A percentile compares a stretch with the other conserved stretches of the same genome.
Conservation (phyloP, 2,329 filamentous ascomycete genomes). For the Tricladium varicosporioides region DNA sequence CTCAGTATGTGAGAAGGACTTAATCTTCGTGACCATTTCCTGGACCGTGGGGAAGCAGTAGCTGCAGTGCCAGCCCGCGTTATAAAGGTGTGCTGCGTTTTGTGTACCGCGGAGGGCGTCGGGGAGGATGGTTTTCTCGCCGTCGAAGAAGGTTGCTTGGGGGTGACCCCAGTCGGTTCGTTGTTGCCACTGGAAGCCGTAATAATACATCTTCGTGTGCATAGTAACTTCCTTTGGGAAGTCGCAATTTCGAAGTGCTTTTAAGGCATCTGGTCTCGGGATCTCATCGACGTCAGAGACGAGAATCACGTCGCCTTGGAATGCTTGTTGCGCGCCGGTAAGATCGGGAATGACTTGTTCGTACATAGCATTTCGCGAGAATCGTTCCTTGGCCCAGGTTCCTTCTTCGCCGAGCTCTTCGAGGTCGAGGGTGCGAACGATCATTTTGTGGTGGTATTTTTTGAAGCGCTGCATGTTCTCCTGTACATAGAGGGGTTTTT, state of each 20-base stretch:
- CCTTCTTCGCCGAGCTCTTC: constrained; percentile 37
- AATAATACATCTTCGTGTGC: constrained; percentile 35
- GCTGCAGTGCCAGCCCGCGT: constrained; percentile 45
- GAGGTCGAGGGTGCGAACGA: constrained; percentile 52
- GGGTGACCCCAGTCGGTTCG: constrained; percentile 41
- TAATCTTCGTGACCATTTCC: constrained; percentile 41
- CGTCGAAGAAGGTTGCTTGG: constrained; percentile 41
- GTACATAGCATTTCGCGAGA: constrained; percentile 55
- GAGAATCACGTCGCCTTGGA: constrained; percentile 39
- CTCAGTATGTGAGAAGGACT: constrained; percentile 39
- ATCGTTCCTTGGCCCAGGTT: constrained; percentile 50
- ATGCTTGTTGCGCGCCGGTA: constrained; percentile 28
- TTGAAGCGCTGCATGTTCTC: constrained; percentile 50
- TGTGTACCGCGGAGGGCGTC: constrained; percentile 36
- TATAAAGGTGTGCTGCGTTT: constrained; percentile 30
- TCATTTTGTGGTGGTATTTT: constrained; percentile 56
- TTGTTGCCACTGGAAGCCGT: constrained; percentile 37
- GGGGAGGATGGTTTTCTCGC: constrained; percentile 38
- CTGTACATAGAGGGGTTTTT: constrained; percentile 52
- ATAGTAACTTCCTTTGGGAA: constrained; percentile 34
- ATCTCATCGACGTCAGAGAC: constrained; percentile 46
- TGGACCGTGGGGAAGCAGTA: constrained; percentile 42
- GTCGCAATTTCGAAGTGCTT: constrained; percentile 35
- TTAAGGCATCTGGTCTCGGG: constrained; percentile 34
- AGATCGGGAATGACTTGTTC: constrained; percentile 46